Evolutionary conservation across 2,329 filamentous ascomycete genomes (phyloP), one percentile per base, ranked within the genome.

Genomic region (Colletotrichum destructivum): DNA sequence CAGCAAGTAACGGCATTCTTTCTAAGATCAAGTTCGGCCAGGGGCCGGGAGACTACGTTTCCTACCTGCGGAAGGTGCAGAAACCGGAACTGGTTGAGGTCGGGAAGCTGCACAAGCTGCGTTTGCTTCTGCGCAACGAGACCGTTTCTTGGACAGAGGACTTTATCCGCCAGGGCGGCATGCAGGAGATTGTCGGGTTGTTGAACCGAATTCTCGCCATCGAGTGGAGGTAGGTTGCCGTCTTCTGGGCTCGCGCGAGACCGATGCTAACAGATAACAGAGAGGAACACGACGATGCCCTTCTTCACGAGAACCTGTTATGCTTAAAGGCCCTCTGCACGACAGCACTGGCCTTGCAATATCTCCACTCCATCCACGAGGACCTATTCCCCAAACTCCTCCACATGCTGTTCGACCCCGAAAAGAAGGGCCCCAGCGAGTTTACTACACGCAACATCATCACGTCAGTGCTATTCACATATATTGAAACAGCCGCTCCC

Each of bases 401-500:
- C 57, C 89, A 90, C 70, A 95, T 98, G 92, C 87, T 98, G 51
- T 98, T 98, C 77, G 95, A 98, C 77, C 94, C 97, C n/a, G 96
- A 98, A 80, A 97, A 95, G 85, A 98, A 98, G 81, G 96, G 96
- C 0, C 96, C 96, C 0, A 97, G 94, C 84, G 96, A 99, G 81
- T 99, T 98, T 81, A 96, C 93, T 5, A 98, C 96, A 15, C 92
- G 96, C 66, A 93, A 92, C 76, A 94, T 98, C 76, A 93, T 98
- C 78, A 94, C 95, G 47, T 96, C 93, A 60, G 88, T 98, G 8
- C 85, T 99, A 31, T 96, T 98, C 78, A 95, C 93, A 18, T 96
- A 97, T 80, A 92, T 98, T 63, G 91, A 94, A 69, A 89, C 90
- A 1, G 90, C 92, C 8, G 76, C 88, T 0, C 82, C 87, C 1